These are phyloP conservation scores for Remersonia thermophila DNA, from an alignment of 2,329 filamentous ascomycete species.

Conservation along the genomic window DNA sequence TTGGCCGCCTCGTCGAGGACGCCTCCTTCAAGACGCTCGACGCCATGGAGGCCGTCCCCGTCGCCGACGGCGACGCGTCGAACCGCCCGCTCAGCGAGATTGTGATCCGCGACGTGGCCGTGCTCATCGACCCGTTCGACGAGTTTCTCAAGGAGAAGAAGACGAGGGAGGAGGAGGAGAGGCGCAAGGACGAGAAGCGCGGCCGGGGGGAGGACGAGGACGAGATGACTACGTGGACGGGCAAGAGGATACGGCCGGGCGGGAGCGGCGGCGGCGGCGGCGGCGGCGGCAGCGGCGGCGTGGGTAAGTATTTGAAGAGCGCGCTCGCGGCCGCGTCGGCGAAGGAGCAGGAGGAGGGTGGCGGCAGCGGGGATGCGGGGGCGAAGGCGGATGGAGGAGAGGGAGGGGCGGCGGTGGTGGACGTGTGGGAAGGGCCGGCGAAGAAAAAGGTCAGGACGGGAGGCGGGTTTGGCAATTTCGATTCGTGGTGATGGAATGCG, in stretches of 20 bases:
- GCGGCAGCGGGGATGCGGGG: conserved; percentile 4
- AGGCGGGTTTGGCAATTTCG: conserved; percentile 87
- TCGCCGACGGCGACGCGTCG: conserved; percentile 45
- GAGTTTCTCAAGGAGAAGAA: conserved; percentile 72
- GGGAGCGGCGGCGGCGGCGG: conserved; percentile 43
- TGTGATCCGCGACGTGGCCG: conserved; percentile 65
- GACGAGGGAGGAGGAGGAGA: conserved; percentile 46
- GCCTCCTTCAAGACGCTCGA: conserved; percentile 39
- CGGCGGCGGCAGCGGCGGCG: conserved; percentile 27
- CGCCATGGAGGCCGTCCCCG: conserved; percentile 64
- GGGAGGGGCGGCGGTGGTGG: conserved; percentile 36
- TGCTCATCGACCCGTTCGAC: conserved; percentile 90
- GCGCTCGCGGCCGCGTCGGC: conserved; percentile 24
- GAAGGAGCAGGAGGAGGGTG: conserved; percentile 20
- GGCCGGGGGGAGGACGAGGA: conserved; percentile 66
- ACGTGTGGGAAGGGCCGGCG: conserved; percentile 56
- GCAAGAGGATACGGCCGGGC: conserved; percentile 69
- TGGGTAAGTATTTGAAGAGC: conserved; percentile 74
- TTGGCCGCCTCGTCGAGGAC: conserved; percentile 67
- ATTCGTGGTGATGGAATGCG: conserved; percentile 56
- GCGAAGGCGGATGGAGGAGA: conserved; percentile 16
- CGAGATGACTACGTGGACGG: conserved; percentile 89
- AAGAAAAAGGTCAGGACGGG: conserved; percentile 65
- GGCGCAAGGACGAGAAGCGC: conserved; percentile 48
- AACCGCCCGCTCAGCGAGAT: conserved; percentile 66